Base-by-base conservation (phyloP, 805 yeast genomes). In the Candida caryicola region DNA sequence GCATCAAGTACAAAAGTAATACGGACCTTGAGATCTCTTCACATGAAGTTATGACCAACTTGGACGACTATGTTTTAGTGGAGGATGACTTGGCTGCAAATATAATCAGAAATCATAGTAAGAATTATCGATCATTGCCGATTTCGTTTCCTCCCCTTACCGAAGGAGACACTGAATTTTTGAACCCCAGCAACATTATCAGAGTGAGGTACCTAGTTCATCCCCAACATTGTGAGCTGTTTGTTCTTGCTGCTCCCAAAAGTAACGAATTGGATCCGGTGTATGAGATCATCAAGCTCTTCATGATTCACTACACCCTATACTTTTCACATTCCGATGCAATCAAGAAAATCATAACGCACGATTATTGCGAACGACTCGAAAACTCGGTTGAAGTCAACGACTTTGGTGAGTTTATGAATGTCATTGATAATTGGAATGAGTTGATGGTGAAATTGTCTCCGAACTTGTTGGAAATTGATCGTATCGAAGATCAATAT, bases 221-320 rank as follows among this genome's bases (percentile, higher is more conserved):
- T 39, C 78, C 81, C 1, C 60, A 65, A 29, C 73, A 77, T 43
- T 56, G 55, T 23, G 86, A 81, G 47, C 62, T 64, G 29, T 80
- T 73, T 44, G 43, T 69, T 6, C 56, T 80, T 26, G 73, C 74
- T 3, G 57, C 62, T 12, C 77, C 82, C 4, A 77, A 75, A 43
- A 71, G 71, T 43, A 76, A 77, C 37, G 80, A 74, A 41, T 65
- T 79, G 29, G 80, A 81, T 50, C 86, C 89, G 4, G 62, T 80
- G 32, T 73, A 67, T 34, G 91, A 84, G 49, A 69, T 83, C 35
- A 45, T 31, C 42, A 54, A 61, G 41, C 46, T 68, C 4, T 62
- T 69, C 39, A 67, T 65, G 55, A 60, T 68, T 12, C 73, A 68
- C 40, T 64, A 58, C 36, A 54, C 68, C 3, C 51, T 69, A 8